A percentile compares a stretch with the other conserved stretches of the same genome.
These are phyloP conservation scores for Achlya hypogyna DNA, from an alignment of 352 stramenopile genomes.

Conservation along the genomic window DNA sequence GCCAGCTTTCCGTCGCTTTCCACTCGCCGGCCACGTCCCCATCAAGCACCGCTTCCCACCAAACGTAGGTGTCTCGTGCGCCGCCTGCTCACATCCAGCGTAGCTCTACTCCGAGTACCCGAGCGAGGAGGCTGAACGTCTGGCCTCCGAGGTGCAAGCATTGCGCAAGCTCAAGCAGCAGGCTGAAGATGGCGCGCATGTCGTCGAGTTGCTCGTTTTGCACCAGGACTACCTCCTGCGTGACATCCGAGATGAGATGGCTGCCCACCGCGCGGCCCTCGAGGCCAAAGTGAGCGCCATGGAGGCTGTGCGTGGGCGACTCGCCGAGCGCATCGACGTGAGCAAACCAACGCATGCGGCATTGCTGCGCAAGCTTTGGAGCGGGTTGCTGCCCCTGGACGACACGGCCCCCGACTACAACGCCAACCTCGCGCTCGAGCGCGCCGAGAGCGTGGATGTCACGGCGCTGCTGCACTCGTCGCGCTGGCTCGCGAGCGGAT, in stretches of 20 bases:
- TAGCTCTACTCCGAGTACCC: slow-evolving; percentile 34
- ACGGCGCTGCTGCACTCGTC: slow-evolving; percentile 42
- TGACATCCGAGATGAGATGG: slow-evolving; percentile 55
- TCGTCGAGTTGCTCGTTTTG: slow-evolving; percentile 52
- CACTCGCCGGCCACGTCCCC: slow-evolving; percentile 44
- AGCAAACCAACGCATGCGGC: slow-evolving; percentile 39
- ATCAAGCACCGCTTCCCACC: slow-evolving; percentile 20
- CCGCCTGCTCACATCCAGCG: neutral
- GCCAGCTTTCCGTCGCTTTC: slow-evolving; percentile 53
- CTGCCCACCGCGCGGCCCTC: slow-evolving; percentile 32
- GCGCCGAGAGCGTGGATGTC: slow-evolving; percentile 29
- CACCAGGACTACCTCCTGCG: slow-evolving; percentile 44
- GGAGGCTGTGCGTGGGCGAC: slow-evolving; percentile 58
- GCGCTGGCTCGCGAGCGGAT: slow-evolving; percentile 61
- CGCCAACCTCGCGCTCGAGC: slow-evolving; percentile 12
- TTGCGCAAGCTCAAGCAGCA: slow-evolving; percentile 49
- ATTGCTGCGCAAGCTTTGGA: slow-evolving; percentile 64
- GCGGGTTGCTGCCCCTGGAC: slow-evolving; percentile 34
- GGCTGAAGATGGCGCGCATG: slow-evolving; percentile 52
- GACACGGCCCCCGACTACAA: slow-evolving; percentile 13
- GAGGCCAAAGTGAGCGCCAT: slow-evolving; percentile 55
- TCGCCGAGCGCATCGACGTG: slow-evolving; percentile 56
- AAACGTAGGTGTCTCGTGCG: neutral
- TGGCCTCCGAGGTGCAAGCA: slow-evolving; percentile 31
- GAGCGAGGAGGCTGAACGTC: slow-evolving; percentile 25